A percentile compares a stretch with the other conserved stretches of the same genome.
phyloP scores from a whole-genome alignment of 208 protist species.

The Leishmania lainsoni region DNA sequence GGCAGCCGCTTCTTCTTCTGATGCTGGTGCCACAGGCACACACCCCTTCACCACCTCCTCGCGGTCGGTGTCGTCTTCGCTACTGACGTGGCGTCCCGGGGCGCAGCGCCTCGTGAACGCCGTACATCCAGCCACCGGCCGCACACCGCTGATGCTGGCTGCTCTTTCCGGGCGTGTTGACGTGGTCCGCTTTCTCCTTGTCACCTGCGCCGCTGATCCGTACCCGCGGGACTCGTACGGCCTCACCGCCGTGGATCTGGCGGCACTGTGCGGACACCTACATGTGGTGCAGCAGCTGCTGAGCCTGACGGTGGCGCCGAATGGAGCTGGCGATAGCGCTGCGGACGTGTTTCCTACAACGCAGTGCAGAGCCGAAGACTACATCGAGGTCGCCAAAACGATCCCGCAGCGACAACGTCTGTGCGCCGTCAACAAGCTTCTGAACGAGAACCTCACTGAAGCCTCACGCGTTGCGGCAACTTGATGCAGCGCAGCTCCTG shows the following conservation, averaged over 20 bases:
- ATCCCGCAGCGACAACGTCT: slow-evolving; percentile 55
- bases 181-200: slow-evolving; percentile 65
- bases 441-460: slow-evolving; percentile 50
- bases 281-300: slow-evolving; percentile 51
- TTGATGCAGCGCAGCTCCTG: slow-evolving; percentile 2
- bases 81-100: slow-evolving; percentile 49
- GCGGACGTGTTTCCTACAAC: slow-evolving; percentile 40
- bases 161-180: slow-evolving; percentile 55
- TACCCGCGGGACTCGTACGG: slow-evolving; percentile 47
- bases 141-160: slow-evolving; percentile 85
- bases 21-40: not conserved
- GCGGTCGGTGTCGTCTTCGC: not conserved
- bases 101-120: slow-evolving; percentile 67
- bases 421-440: slow-evolving; percentile 52
- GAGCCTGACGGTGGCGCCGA: slow-evolving; percentile 17
- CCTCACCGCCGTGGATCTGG: slow-evolving; percentile 69
- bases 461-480: slow-evolving; percentile 49
- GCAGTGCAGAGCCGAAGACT: slow-evolving; percentile 67
- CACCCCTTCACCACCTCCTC: not conserved
- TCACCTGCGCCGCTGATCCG: slow-evolving; percentile 53
- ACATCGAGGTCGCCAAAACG: slow-evolving; percentile 66
- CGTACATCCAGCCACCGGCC: slow-evolving; percentile 56
- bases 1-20: not conserved
- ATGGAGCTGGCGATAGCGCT: slow-evolving; percentile 32
- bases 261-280: slow-evolving; percentile 67